Conservation (phyloP, 2,329 filamentous ascomycete genomes). For the Aureobasidium sp. region DNA sequence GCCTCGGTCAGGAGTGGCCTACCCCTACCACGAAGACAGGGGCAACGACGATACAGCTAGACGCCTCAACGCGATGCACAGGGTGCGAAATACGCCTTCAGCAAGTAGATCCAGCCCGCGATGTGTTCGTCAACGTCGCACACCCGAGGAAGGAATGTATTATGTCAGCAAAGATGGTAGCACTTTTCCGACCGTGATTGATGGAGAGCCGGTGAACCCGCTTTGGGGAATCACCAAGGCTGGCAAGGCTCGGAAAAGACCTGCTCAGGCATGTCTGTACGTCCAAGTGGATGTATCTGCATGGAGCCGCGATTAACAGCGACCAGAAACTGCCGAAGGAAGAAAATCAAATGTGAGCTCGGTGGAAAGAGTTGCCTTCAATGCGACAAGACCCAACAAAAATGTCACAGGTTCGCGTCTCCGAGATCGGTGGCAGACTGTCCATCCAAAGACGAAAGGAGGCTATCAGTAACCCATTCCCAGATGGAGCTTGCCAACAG, state of each 20-base stretch:
- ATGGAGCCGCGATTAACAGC: background rate
- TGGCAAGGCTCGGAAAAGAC: slow-evolving; percentile 89
- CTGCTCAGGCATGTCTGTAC: slow-evolving; percentile 85
- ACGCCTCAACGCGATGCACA: too few relatives aligned
- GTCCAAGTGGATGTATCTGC: background rate
- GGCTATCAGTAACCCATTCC: slow-evolving; percentile 30
- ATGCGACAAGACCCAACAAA: slow-evolving; percentile 89
- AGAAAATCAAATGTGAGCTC: slow-evolving; percentile 98
- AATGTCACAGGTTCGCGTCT: slow-evolving; percentile 76
- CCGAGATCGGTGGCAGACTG: background rate
- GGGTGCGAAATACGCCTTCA: background rate
- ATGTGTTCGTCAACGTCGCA: slow-evolving; percentile 21
- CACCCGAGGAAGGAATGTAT: slow-evolving; percentile 25
- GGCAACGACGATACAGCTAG: too few relatives aligned
- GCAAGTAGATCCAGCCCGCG: slow-evolving; percentile 16
- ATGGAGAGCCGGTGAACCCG: slow-evolving; percentile 62
- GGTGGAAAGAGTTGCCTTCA: slow-evolving; percentile 89
- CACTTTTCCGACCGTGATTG: slow-evolving; percentile 25
- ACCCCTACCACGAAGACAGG: too few relatives aligned
- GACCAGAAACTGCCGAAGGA: slow-evolving; percentile 80
- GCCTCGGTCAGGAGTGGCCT: background rate
- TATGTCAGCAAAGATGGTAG: slow-evolving; percentile 26
- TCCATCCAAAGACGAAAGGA: slow-evolving; percentile 27
- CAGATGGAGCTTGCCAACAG: slow-evolving; percentile 27
- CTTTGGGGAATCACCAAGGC: slow-evolving; percentile 96